These are phyloP conservation scores for Globisporangium ultimum DNA, from an alignment of 352 stramenopile species.

Conservation along the genomic window DNA sequence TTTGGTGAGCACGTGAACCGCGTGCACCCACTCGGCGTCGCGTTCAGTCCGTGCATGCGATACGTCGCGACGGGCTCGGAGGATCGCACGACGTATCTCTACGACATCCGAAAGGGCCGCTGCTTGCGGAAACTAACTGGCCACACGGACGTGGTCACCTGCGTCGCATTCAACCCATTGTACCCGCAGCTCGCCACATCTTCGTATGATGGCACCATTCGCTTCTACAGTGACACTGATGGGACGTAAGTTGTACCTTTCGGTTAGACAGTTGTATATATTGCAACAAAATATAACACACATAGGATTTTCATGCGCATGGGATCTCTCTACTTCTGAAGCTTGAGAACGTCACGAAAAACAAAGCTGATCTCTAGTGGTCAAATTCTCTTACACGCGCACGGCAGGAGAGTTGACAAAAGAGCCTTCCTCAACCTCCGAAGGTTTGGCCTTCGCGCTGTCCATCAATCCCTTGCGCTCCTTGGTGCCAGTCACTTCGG, in stretches of 20 bases:
- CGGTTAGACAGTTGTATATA: slow-evolving; percentile 23
- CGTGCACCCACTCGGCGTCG: slow-evolving; percentile 61
- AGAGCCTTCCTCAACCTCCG: slow-evolving; percentile 64
- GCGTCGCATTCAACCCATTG: slow-evolving; percentile 76
- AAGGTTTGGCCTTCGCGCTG: slow-evolving; percentile 61
- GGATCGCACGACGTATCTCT: slow-evolving; percentile 78
- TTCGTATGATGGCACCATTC: slow-evolving; percentile 69
- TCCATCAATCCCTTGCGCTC: slow-evolving; percentile 72
- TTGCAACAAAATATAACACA: slow-evolving; percentile 37
- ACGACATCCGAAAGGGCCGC: slow-evolving; percentile 79
- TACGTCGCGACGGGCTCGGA: slow-evolving; percentile 87
- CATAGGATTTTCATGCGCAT: slow-evolving; percentile 28
- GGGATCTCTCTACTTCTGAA: slow-evolving; percentile 12
- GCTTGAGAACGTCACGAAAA: slow-evolving; percentile 15
- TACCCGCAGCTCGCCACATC: slow-evolving; percentile 79
- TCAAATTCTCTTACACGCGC: slow-evolving; percentile 46
- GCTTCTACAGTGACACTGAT: slow-evolving; percentile 40
- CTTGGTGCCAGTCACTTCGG: slow-evolving; percentile 53
- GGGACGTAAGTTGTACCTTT: background rate
- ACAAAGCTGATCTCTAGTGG: slow-evolving; percentile 7
- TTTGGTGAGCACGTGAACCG: slow-evolving; percentile 85
- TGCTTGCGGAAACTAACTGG: slow-evolving; percentile 52
- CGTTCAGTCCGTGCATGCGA: slow-evolving; percentile 89
- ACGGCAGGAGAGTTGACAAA: slow-evolving; percentile 84
- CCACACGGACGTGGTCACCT: slow-evolving; percentile 77